These are phyloP conservation scores for Trametes cubensis DNA, from an alignment of 768 basidiomycete species.

Conservation along the genomic window DNA sequence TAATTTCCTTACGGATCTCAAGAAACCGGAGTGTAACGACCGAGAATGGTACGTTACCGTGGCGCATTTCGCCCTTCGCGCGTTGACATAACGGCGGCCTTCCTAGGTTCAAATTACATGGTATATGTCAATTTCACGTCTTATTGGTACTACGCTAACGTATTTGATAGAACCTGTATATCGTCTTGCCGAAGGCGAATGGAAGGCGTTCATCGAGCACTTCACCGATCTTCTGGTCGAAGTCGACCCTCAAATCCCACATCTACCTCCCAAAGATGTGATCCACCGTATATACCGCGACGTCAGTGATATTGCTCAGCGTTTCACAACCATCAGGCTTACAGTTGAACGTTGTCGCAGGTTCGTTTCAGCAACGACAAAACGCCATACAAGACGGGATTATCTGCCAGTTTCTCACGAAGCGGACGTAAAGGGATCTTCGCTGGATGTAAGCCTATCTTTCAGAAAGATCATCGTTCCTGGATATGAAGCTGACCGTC, in stretches of 20 bases:
- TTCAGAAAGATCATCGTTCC: neutral
- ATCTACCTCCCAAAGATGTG: conserved; percentile 87
- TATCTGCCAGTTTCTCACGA: conserved; percentile 85
- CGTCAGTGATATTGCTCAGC: conserved; percentile 43
- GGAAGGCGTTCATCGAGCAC: conserved; percentile 78
- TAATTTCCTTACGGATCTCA: conserved; percentile 70
- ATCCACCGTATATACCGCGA: conserved; percentile 94
- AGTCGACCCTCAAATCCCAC: conserved; percentile 83
- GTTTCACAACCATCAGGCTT: neutral
- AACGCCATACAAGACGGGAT: conserved; percentile 88
- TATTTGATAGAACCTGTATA: conserved; percentile 69
- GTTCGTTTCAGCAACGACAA: conserved; percentile 91
- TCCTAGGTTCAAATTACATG: conserved; percentile 19
- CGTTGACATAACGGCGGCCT: neutral
- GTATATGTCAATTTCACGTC: neutral
- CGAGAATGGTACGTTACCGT: conserved; percentile 68
- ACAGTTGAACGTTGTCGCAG: conserved; percentile 39
- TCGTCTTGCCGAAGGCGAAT: conserved; percentile 83
- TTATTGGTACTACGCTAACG: neutral
- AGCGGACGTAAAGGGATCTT: conserved; percentile 90
- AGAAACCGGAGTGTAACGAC: conserved; percentile 80
- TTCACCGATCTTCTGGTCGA: conserved; percentile 70
- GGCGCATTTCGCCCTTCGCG: neutral
- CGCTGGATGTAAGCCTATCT: conserved; percentile 68
- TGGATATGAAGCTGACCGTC: no score